Base-by-base conservation (phyloP, 2,329 filamentous ascomycete genomes). In the Eutypella sp. region DNA sequence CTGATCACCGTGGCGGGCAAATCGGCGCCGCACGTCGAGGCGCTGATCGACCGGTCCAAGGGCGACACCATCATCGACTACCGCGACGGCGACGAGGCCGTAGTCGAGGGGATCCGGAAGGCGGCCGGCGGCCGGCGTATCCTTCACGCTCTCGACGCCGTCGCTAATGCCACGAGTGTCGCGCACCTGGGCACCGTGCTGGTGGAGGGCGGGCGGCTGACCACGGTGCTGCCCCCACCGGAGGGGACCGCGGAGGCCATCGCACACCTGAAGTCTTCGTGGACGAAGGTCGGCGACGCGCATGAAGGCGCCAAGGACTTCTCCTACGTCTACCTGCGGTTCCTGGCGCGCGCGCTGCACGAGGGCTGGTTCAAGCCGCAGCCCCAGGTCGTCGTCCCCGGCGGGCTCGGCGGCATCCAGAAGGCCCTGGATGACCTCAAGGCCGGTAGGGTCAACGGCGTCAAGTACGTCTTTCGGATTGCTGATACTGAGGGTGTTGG, bases 31-130 rank as follows among this genome's bases (percentile, higher is more conserved):
- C 75, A 75, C 52, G 78, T 83, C 3, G 67, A 76, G 57, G 60
- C 55, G 0, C 62, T 82, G 25, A 71, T 84, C 45, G 74, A 81
- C 55, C 59, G 60, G 9, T 61, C 58, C 42, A 77, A 76, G 55
- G 79, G 80, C 33, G 81, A 84, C 55, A 63, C 67, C 1, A 64
- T 84, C 19, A 59, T 85, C 47, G 81, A 85, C 64, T 84, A 85
- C 61, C 76, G 81, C 22, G 58, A 67, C 1, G 81, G 80, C 9
- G 69, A 77, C 44, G 75, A 76, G 0, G 69, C 70, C 2, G 67
- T 82, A 5, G 65, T 78, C 0, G 53, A 61, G 45, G 61, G 64
- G 15, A 65, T 81, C 51, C 65, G 69, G 29, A 53, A 70, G 70
- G 2, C 64, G 73, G 13, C 47, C 6, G 61, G 69, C 3, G 63